Evolutionary conservation across 2,329 filamentous ascomycete species (phyloP).

Genomic region (Neopestalotiopsis rosae): DNA sequence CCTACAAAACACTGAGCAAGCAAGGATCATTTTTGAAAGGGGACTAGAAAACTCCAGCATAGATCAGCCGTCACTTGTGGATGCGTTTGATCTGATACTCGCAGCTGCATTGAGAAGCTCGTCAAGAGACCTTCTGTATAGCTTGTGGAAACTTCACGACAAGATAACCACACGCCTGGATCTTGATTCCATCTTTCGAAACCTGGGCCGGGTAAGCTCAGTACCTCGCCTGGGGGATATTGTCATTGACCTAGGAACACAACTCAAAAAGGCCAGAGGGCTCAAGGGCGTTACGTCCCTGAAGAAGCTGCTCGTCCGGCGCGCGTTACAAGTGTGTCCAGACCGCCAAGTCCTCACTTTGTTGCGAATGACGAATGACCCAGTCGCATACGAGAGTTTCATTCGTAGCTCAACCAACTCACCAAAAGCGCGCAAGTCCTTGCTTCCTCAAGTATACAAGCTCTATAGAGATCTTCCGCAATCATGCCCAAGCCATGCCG

Average conservation of each 20-base stretch:
- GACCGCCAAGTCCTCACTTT: slow-evolving; percentile 40
- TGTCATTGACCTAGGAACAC: slow-evolving; percentile 27
- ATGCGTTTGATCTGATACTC: slow-evolving; percentile 51
- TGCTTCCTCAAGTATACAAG: slow-evolving; percentile 49
- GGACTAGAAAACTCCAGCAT: slow-evolving; percentile 37
- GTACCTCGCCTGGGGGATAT: slow-evolving; percentile 33
- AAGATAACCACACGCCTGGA: slow-evolving; percentile 30
- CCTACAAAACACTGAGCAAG: slow-evolving; percentile 42
- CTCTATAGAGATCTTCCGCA: slow-evolving; percentile 49
- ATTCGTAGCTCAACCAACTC: slow-evolving; percentile 37
- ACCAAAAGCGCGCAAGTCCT: slow-evolving; percentile 27
- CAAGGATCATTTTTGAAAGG: slow-evolving; percentile 45
- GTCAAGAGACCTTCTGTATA: slow-evolving; percentile 23
- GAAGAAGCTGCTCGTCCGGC: slow-evolving; percentile 32
- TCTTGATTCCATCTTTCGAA: slow-evolving; percentile 31
- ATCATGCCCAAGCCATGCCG: slow-evolving; percentile 40
- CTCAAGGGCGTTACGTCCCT: slow-evolving; percentile 22
- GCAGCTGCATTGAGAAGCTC: slow-evolving; percentile 42
- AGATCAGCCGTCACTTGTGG: slow-evolving; percentile 35
- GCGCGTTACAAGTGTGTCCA: slow-evolving; percentile 31
- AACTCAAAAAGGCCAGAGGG: slow-evolving; percentile 20
- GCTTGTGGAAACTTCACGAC: slow-evolving; percentile 33
- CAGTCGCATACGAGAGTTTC: slow-evolving; percentile 49
- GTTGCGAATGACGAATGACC: slow-evolving; percentile 45
- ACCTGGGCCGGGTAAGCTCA: slow-evolving; percentile 28